phyloP scores from a whole-genome alignment of 176 grass and related monocot species.

The Lolium multiflorum region DNA sequence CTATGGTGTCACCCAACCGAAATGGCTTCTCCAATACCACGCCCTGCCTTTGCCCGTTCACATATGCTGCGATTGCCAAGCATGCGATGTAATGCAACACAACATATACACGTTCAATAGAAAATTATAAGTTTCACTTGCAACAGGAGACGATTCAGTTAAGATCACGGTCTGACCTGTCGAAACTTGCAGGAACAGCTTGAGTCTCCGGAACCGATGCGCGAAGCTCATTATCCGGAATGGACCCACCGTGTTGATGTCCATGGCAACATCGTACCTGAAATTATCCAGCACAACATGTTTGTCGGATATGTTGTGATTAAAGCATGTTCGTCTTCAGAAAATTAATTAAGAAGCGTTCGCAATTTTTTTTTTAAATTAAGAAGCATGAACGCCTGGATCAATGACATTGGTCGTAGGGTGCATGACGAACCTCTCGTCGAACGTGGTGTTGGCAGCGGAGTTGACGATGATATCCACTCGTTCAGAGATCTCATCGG shows the following conservation, averaged over 20 bases:
- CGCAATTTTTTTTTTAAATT: no score
- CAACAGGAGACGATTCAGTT: not conserved
- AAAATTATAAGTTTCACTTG: not conserved
- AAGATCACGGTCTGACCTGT: conserved; percentile 55
- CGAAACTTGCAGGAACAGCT: conserved; percentile 93
- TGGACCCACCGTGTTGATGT: conserved; percentile 92
- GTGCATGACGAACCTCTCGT: conserved; percentile 70
- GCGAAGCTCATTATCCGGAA: conserved; percentile 95
- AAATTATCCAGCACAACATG: not conserved
- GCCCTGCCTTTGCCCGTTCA: conserved; percentile 92
- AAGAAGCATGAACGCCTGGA: no score
- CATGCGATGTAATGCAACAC: not conserved
- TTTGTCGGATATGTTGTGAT: no score
- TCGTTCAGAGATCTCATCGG: conserved; percentile 59
- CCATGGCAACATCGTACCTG: conserved; percentile 90
- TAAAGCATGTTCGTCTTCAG: no score
- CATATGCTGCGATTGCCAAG: conserved; percentile 66
- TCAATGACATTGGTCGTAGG: no score
- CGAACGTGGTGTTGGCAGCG: conserved; percentile 91
- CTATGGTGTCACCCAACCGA: conserved; percentile 74
- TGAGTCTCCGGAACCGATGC: conserved; percentile 67
- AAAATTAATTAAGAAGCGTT: no score
- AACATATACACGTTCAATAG: not conserved
- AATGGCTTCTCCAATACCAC: conserved; percentile 78
- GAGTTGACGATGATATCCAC: conserved; percentile 88